Base-by-base conservation (phyloP, 345 rosid genomes). In the Hirschfeldia incana region DNA sequence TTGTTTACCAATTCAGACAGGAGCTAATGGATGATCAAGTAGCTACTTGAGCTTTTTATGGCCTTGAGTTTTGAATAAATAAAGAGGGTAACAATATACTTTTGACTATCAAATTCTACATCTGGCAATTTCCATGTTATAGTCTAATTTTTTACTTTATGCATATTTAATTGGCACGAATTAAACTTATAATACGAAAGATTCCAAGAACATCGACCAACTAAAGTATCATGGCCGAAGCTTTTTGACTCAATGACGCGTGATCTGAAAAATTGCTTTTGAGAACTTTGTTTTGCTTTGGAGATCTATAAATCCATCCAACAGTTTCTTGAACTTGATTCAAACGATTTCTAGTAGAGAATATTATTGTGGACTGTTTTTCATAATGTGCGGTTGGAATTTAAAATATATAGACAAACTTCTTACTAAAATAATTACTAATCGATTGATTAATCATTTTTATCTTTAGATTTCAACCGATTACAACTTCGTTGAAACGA, bases 1-100 rank as follows among this genome's bases (percentile, higher is more conserved):
- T 70, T 77, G 67, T 55, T 39, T 64, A 36, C 33, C 29, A 72
- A 66, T 66, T 67, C 55, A 44, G 82, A 78, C 73, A 67, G 67
- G 78, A 59, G 12, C 69, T 73, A 65, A 72, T 42, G 62, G 72
- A 65, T 57, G 72, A 57, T 26, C 61, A 46, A 78, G 69, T 59
- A 0, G 60, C 7, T 9, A 9, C 16, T 46, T 46, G 15, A 12
- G 55, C 55, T 46, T 46, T 46, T 46, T 46, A 46, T 13, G 16
- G 55, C 55, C 16, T 13, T 46, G 6, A 44, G 53, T 42, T 42
- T 11, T 42, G 49, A 42, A 42, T 42, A 11, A 42, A 42, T 42
- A 42, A 42, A 42, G n/a, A 11, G 53, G 55, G 16, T 46, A 12
- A 16, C 55, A 46, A 46, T 46, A 46, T 12, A 46, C 55, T 46